phyloP scores from a whole-genome alignment of 352 stramenopile species.

The Phytopythium litorale region DNA sequence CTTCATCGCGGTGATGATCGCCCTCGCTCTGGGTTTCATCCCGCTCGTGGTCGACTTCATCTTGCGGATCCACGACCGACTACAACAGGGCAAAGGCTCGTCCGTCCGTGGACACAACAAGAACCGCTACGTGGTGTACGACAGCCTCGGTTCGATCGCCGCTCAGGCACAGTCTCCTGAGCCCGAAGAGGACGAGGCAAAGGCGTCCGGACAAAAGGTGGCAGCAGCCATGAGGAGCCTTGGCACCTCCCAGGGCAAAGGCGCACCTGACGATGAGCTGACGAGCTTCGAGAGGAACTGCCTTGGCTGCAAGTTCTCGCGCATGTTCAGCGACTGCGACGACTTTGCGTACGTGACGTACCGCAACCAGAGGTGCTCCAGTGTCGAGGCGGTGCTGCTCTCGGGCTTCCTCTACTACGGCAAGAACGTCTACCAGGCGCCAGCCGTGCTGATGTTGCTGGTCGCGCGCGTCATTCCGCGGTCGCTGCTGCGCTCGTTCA shows the following conservation, averaged over 20 bases:
- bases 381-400: conserved; percentile 16
- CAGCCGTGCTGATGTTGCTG: conserved; percentile 14
- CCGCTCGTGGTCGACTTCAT: conserved; percentile 6
- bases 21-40: conserved; percentile 16
- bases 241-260: neutral
- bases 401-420: conserved; percentile 21
- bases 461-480: conserved; percentile 19
- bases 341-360: conserved; percentile 18
- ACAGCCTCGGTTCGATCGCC: neutral
- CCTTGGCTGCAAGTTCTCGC: conserved; percentile 12
- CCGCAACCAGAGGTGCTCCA: conserved; percentile 9
- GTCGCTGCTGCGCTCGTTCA: conserved; percentile 24
- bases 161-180: neutral
- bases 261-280: neutral
- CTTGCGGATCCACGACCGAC: conserved; percentile 1
- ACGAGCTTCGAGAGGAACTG: conserved; percentile 23
- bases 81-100: neutral
- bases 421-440: conserved; percentile 18
- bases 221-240: neutral
- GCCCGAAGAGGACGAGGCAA: neutral
- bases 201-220: neutral
- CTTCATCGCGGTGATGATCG: conserved; percentile 15
- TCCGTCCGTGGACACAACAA: neutral
- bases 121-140: neutral
- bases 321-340: conserved; percentile 21